A percentile compares a stretch with the other conserved stretches of the same genome.
Conservation (phyloP, 495 filamentous ascomycete genomes). For the Penicillium argentinense region DNA sequence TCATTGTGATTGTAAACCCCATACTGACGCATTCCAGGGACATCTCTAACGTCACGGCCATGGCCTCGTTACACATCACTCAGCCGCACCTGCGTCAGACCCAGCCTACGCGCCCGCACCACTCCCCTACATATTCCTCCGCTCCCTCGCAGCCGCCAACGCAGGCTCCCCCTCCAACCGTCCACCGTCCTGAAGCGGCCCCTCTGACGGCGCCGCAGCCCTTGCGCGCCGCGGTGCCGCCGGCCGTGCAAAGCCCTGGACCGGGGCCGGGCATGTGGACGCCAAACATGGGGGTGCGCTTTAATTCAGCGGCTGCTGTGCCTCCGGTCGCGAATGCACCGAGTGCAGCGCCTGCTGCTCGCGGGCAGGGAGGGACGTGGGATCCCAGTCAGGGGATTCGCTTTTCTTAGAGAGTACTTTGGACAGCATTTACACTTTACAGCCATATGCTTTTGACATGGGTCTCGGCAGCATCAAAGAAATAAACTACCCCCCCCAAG, state of each 20-base stretch:
- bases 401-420: constrained; percentile 55
- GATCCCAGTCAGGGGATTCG: constrained; percentile 62
- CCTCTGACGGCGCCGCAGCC: constrained; percentile 57
- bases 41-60: constrained; percentile 56
- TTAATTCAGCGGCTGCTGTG: constrained; percentile 41
- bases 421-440: no score
- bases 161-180: constrained; percentile 34
- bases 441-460: no score
- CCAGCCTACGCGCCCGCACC: constrained; percentile 24
- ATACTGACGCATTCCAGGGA: no score
- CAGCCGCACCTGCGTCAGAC: constrained; percentile 39
- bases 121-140: constrained; percentile 17
- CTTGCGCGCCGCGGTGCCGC: constrained; percentile 53
- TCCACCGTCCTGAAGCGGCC: constrained; percentile 19
- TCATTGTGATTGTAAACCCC: no score
- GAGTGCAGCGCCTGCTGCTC: constrained; percentile 10
- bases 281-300: constrained; percentile 77
- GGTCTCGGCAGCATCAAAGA: no score
- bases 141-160: constrained; percentile 28
- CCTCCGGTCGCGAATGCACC: constrained; percentile 16
- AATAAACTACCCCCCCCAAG: neutral
- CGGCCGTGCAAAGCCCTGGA: constrained; percentile 50
- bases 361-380: constrained; percentile 44
- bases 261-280: no score
- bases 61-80: constrained; percentile 59